Conservation (phyloP, 768 basidiomycete genomes). For the Tremella fuciformis region DNA sequence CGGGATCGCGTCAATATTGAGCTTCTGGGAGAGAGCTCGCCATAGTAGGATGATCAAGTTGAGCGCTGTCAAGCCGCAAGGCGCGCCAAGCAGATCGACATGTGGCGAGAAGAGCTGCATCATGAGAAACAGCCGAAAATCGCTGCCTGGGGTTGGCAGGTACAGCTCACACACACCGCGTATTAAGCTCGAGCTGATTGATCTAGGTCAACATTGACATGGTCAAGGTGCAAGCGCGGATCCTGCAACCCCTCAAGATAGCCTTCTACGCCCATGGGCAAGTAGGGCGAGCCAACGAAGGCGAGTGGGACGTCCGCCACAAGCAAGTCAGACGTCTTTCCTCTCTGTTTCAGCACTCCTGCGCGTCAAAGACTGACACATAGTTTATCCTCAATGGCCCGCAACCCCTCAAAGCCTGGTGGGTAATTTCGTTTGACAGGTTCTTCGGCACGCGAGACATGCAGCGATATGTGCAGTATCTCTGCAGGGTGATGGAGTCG, state of each 20-base stretch:
- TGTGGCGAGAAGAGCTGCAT: constrained; percentile 43
- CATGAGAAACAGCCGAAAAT: constrained; percentile 43
- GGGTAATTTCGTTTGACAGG: constrained; percentile 44
- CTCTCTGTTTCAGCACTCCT: not conserved
- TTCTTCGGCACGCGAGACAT: constrained; percentile 33
- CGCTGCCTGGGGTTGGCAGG: constrained; percentile 46
- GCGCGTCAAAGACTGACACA: not conserved
- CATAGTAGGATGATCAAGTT: constrained; percentile 51
- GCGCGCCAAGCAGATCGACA: constrained; percentile 18
- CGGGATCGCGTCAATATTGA: too few relatives aligned
- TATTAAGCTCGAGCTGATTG: too few relatives aligned
- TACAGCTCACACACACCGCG: too few relatives aligned
- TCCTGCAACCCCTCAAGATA: constrained; percentile 42
- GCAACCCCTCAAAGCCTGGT: constrained; percentile 43
- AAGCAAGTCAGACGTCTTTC: constrained; percentile 26
- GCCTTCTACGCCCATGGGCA: constrained; percentile 29
- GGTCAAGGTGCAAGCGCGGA: constrained; percentile 41
- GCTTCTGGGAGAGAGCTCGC: too few relatives aligned
- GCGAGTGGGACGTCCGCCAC: constrained; percentile 47
- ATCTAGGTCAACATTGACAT: constrained; percentile 35
- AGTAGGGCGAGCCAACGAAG: constrained; percentile 26
- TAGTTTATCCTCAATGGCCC: constrained; percentile 36
- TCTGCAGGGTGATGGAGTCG: constrained; percentile 18
- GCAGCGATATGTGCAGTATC: constrained; percentile 37
- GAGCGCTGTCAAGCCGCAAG: constrained; percentile 30